Base-by-base conservation (phyloP, 495 filamentous ascomycete genomes). In the Podospora conica region DNA sequence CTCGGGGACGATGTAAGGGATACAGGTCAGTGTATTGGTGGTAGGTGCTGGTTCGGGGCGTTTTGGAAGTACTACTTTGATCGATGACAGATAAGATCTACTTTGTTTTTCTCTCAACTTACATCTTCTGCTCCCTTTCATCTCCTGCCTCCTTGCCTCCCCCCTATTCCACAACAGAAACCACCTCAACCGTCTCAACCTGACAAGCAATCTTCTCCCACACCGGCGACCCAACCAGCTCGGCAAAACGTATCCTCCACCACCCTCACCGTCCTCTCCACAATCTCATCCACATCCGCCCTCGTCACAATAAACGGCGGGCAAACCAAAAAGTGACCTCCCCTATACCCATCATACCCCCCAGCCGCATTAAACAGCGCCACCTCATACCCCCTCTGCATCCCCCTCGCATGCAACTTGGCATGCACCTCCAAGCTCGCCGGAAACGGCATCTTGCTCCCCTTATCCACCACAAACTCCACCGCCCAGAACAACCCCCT, bases 401-500 rank as follows among this genome's bases (percentile, higher is more conserved):
- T 60, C 6, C 58, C 58, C 15, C 58, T 24, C 3, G 58, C 24
- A 3, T 60, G 58, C 58, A 60, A 9, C 58, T 60, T 60, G 12
- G 58, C n/a, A 10, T 60, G 58, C 58, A 60, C 3, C 18, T 60
- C 58, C 58, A 28, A 10, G 24, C 58, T 33, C 15, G 23, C 11
- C 10, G 58, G 58, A 53, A 86, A 83, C 24, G 58, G 58, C 25
- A 22, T 31, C 58, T 60, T 60, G 58, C 24, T 28, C 23, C 1
- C 18, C 58, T 60, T 60, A 21, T 60, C 58, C 28, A 15, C 28
- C 15, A 60, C 58, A 28, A 60, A 60, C 58, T 60, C 58, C 18
- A 60, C 58, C 15, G 58, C 58, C 58, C 58, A 60, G 8, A 60
- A 60, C 23, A 60, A 18, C 12, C 58, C 58, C 24, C 58, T 9